These are phyloP conservation scores for Tremella yokohamensis DNA, from an alignment of 768 basidiomycete genomes.

Conservation along the genomic window DNA sequence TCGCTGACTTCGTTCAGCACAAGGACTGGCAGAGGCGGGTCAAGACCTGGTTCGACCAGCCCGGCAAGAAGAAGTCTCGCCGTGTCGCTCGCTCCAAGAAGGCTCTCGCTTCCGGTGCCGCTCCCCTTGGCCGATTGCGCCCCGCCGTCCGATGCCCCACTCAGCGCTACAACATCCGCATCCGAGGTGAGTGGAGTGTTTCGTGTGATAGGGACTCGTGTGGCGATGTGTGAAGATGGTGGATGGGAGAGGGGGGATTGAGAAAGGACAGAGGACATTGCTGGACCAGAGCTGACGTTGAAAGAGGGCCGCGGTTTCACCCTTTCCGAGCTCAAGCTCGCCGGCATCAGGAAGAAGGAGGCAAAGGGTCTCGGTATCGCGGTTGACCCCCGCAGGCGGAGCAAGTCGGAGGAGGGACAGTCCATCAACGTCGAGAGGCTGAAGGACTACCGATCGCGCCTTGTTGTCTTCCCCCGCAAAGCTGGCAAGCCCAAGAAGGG, in stretches of 20 bases:
- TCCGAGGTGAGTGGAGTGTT: conserved; percentile 63
- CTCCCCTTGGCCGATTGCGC: conserved; percentile 83
- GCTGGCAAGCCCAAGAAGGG: conserved; percentile 92
- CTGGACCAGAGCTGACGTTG: conserved; percentile 5
- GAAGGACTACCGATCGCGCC: conserved; percentile 82
- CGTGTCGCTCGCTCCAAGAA: conserved; percentile 87
- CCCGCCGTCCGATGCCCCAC: conserved; percentile 96
- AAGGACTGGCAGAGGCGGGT: conserved; percentile 85
- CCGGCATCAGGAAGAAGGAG: conserved; percentile 89
- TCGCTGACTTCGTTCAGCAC: conserved; percentile 57
- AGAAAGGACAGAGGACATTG: neutral
- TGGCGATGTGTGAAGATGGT: no score
- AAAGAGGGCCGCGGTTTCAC: conserved; percentile 85
- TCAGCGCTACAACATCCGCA: conserved; percentile 94
- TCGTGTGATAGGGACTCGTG: neutral
- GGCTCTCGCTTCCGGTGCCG: conserved; percentile 84
- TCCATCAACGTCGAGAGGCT: conserved; percentile 89
- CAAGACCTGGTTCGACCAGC: conserved; percentile 79
- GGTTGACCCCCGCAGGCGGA: conserved; percentile 95
- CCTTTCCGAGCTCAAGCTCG: conserved; percentile 87
- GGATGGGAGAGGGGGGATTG: neutral
- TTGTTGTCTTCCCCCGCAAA: conserved; percentile 97
- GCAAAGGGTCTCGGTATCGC: conserved; percentile 89
- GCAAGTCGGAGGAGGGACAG: conserved; percentile 95
- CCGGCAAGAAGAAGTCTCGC: conserved; percentile 92